Evolutionary conservation across 257 asterid genomes (phyloP).

Genomic region (Solanum virginianum): DNA sequence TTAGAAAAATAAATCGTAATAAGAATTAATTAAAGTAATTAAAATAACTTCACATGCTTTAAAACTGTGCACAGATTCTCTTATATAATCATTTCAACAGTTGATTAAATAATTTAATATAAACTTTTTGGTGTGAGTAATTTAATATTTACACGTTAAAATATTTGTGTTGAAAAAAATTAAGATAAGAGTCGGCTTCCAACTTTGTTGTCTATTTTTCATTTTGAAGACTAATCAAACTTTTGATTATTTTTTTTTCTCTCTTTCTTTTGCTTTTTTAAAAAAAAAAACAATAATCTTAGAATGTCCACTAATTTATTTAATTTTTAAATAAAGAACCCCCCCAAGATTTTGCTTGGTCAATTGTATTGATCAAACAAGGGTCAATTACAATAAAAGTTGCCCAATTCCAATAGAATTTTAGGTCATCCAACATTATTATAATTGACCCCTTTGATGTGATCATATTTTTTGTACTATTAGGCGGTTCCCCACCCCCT

Average conservation of each 20-base stretch:
- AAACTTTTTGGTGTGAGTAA: neutral
- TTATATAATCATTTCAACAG: constrained; percentile 11
- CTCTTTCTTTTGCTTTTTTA: neutral
- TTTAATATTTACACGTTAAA: neutral
- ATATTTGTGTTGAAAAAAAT: neutral
- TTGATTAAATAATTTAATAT: neutral
- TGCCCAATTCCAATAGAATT: neutral
- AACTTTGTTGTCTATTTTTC: constrained; percentile 1
- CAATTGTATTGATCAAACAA: neutral
- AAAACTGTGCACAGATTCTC: neutral
- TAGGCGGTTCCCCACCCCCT: constrained; percentile 11
- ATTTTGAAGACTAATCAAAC: neutral
- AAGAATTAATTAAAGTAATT: neutral
- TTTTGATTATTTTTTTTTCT: neutral
- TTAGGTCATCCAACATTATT: constrained; percentile 10
- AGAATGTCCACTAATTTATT: neutral
- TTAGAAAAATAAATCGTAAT: neutral
- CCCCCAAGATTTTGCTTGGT: neutral
- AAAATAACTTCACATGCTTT: neutral
- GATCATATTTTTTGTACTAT: constrained; percentile 14
- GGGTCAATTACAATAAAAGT: constrained; percentile 13
- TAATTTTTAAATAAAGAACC: neutral
- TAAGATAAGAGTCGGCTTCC: constrained; percentile 4
- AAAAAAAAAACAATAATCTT: neutral
- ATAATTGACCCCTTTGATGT: constrained; percentile 15